Evolutionary conservation across 1,284 basidiomycete genomes (phyloP).

Genomic region (Dichomitus squalens): DNA sequence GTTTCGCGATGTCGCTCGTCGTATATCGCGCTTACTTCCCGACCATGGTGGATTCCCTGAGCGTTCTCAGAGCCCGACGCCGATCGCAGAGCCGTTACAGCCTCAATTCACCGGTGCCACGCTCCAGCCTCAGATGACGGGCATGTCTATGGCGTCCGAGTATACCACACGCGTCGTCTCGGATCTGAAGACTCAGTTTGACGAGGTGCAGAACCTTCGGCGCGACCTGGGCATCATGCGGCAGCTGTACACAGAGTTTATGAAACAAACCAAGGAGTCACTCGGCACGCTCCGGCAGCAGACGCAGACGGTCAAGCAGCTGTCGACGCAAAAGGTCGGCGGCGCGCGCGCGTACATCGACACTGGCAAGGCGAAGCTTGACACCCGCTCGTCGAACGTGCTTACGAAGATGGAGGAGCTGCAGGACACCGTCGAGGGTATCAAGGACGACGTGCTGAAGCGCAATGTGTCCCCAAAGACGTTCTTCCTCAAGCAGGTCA

Average conservation of each 20-base stretch:
- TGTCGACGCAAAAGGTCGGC: constrained; percentile 82
- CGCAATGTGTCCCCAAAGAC: constrained; percentile 87
- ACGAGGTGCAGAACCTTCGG: constrained; percentile 91
- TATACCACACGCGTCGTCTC: constrained; percentile 72
- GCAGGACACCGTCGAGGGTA: constrained; percentile 88
- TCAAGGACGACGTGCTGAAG: constrained; percentile 92
- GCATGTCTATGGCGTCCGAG: constrained; percentile 70
- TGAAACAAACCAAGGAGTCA: constrained; percentile 87
- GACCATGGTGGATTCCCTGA: constrained; percentile 25
- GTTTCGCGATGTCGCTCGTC: constrained; percentile 69
- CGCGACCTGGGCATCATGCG: constrained; percentile 93
- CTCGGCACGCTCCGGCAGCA: constrained; percentile 79
- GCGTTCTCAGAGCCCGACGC: constrained; percentile 26
- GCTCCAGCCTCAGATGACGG: constrained; percentile 73
- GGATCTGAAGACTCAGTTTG: constrained; percentile 90
- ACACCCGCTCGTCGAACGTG: constrained; percentile 85
- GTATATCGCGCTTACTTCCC: constrained; percentile 64
- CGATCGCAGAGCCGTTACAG: constrained; percentile 34
- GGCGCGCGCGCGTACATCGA: constrained; percentile 90
- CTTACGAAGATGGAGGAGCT: constrained; percentile 94
- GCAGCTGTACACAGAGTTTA: constrained; percentile 93
- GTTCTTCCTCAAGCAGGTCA: constrained; percentile 71
- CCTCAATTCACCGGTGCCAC: constrained; percentile 69
- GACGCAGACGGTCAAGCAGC: constrained; percentile 83
- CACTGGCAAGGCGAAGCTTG: constrained; percentile 89